Percentiles rank a stretch among this genome's conserved stretches.
Evolutionary conservation across 768 basidiomycete genomes (phyloP).

Genomic region (Tulasnella sp.): DNA sequence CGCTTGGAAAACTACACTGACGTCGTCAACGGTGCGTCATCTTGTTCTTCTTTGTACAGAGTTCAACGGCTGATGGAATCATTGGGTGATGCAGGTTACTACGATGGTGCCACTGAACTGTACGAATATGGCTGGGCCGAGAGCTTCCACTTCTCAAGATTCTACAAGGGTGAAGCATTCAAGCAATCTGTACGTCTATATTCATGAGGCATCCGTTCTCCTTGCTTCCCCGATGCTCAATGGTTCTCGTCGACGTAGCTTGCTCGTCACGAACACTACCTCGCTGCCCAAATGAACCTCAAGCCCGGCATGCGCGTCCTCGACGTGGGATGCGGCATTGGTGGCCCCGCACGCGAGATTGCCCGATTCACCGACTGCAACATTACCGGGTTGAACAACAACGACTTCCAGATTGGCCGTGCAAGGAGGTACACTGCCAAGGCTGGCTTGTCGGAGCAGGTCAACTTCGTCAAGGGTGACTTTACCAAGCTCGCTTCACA

Average conservation of each 20-base stretch:
- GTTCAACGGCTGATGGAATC: not conserved
- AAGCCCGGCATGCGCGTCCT: conserved; percentile 90
- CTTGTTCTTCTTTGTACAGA: too few species aligned
- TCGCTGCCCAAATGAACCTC: conserved; percentile 76
- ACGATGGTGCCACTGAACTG: conserved; percentile 90
- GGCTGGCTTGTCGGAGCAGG: conserved; percentile 65
- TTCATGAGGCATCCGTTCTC: not conserved
- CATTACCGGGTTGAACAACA: conserved; percentile 89
- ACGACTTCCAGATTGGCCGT: conserved; percentile 87
- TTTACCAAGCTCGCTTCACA: conserved; percentile 91
- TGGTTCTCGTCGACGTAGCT: conserved; percentile 38
- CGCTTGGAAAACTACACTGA: conserved; percentile 80
- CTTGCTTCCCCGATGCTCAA: not conserved
- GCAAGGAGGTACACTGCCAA: conserved; percentile 73
- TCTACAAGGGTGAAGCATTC: conserved; percentile 71
- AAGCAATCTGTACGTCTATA: conserved; percentile 27
- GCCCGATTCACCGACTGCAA: conserved; percentile 79
- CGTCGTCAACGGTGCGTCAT: conserved; percentile 80
- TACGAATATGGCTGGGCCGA: conserved; percentile 92
- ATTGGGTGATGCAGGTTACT: conserved; percentile 77
- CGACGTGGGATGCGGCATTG: conserved; percentile 97
- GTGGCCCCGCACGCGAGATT: conserved; percentile 94
- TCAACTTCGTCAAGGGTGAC: conserved; percentile 84
- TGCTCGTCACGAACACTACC: conserved; percentile 96
- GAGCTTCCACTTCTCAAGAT: conserved; percentile 95